Conservation (phyloP, 805 yeast genomes). For the Vanderwaltozyma yarrowii region DNA sequence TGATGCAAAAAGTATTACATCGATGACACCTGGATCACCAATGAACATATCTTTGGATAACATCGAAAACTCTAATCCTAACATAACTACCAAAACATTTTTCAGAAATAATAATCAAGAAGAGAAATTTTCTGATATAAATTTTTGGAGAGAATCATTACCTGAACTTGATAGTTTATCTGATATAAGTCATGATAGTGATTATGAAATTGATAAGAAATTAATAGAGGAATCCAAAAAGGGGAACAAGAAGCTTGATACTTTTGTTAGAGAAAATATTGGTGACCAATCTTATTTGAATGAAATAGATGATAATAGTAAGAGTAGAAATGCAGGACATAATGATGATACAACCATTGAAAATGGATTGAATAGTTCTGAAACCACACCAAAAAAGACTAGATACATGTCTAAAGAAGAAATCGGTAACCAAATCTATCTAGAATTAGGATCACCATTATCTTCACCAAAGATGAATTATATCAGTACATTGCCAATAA, state of each 20-base stretch:
- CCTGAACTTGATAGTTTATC: slow-evolving; percentile 49
- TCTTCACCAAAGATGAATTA: slow-evolving; percentile 22
- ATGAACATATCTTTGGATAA: slow-evolving; percentile 9
- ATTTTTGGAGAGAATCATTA: slow-evolving; percentile 85
- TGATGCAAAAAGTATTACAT: slow-evolving; percentile 23
- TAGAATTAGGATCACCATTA: slow-evolving; percentile 28
- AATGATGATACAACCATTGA: not conserved
- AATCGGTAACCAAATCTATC: slow-evolving; percentile 25
- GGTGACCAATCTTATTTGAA: not conserved
- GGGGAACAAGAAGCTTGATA: not conserved
- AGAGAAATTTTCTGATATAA: slow-evolving; percentile 66
- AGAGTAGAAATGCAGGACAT: not conserved
- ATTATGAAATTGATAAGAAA: slow-evolving; percentile 6
- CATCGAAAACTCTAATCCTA: slow-evolving; percentile 4
- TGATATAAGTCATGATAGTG: slow-evolving; percentile 37
- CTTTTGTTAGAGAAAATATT: not conserved
- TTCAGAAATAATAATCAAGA: slow-evolving; percentile 19
- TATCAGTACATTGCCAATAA: not conserved
- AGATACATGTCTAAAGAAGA: slow-evolving; percentile 8
- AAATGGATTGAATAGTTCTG: not conserved
- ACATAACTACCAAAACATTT: slow-evolving; percentile 13
- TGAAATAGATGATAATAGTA: not conserved
- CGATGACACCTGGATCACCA: slow-evolving; percentile 28
- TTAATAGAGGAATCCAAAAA: slow-evolving; percentile 2
- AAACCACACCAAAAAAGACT: not conserved